A percentile compares a stretch with the other conserved stretches of the same genome.
Evolutionary conservation across 805 yeast genomes (phyloP).

Genomic region (Scheffersomyces lignosus): DNA sequence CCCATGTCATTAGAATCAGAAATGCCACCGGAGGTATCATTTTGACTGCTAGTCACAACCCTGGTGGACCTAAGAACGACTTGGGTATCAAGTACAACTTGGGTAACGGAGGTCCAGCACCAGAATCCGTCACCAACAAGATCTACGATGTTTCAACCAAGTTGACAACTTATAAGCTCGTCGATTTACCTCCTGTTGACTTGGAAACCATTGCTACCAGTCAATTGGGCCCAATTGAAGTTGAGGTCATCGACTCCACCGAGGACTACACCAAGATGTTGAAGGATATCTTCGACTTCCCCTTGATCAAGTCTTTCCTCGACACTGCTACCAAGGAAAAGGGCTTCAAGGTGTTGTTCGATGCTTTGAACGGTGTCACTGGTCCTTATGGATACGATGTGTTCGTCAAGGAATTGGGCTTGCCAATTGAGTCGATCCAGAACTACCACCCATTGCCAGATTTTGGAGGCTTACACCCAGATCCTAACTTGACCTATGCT

Average conservation of each 20-base stretch:
- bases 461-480: slow-evolving; percentile 97
- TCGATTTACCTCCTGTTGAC: slow-evolving; percentile 66
- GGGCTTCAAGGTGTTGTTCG: slow-evolving; percentile 77
- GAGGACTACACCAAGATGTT: slow-evolving; percentile 74
- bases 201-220: slow-evolving; percentile 54
- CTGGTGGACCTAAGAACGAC: slow-evolving; percentile 93
- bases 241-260: slow-evolving; percentile 84
- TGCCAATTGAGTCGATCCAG: slow-evolving; percentile 70
- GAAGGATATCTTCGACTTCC: slow-evolving; percentile 86
- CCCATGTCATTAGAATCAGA: slow-evolving; percentile 80
- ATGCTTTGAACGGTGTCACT: slow-evolving; percentile 91
- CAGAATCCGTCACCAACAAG: slow-evolving; percentile 87
- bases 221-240: slow-evolving; percentile 58
- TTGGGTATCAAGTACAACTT: slow-evolving; percentile 94
- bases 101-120: slow-evolving; percentile 97
- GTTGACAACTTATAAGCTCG: slow-evolving; percentile 60
- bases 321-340: slow-evolving; percentile 44
- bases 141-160: slow-evolving; percentile 70
- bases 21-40: slow-evolving; percentile 92
- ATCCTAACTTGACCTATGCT: slow-evolving; percentile 95
- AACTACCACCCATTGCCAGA: slow-evolving; percentile 80
- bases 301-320: slow-evolving; percentile 72
- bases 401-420: slow-evolving; percentile 80
- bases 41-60: slow-evolving; percentile 94
- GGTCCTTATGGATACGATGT: slow-evolving; percentile 92